Base-by-base conservation (phyloP, 768 basidiomycete species). In the Tulasnella sp. region DNA sequence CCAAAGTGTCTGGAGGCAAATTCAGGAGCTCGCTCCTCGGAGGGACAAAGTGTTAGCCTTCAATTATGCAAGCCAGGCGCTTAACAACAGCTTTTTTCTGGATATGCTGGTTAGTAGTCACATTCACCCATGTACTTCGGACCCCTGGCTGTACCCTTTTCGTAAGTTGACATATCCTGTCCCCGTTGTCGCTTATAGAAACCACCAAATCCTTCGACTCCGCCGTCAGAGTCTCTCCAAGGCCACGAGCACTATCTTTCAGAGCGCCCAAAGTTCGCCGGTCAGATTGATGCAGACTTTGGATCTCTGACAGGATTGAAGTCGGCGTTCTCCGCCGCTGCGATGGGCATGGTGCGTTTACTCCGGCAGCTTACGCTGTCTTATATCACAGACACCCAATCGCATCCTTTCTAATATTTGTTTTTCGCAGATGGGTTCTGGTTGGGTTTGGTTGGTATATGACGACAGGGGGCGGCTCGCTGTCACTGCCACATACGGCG, bases 81-180 rank as follows among this genome's bases (percentile, higher is more conserved):
- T 97, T 63, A 99, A 98, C 74, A 98, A 96, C 71, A 83, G 84
- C 65, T 98, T 90, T 79, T 98, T 98, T 77, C 78, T 99, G 27
- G 80, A 88, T 64, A 78, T 77, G 60, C 77, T 99, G 41, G 95
- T 97, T 70, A 53, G 91, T 77, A n/a, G n/a, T n/a, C n/a, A n/a
- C n/a, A n/a, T n/a, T n/a, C n/a, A n/a, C n/a, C n/a, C n/a, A n/a
- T n/a, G n/a, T 42, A 24, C 21, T 24, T 51, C 53, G 19, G 4
- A 19, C 15, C 32, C 2, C 51, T 62, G 17, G 17, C 32, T 30
- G 60, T 3, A 60, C 50, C 23, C 13, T 54, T 52, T 3, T 54
- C 53, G 8, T 4, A 34, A 52, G 32, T 30, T 53, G 34, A 30
- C 47, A 7, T 52, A 19, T 52, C 5, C 8, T 9, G 30, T 29